Base-by-base conservation (phyloP, 371 early-diverging fungal species). In the Circinella minor region DNA sequence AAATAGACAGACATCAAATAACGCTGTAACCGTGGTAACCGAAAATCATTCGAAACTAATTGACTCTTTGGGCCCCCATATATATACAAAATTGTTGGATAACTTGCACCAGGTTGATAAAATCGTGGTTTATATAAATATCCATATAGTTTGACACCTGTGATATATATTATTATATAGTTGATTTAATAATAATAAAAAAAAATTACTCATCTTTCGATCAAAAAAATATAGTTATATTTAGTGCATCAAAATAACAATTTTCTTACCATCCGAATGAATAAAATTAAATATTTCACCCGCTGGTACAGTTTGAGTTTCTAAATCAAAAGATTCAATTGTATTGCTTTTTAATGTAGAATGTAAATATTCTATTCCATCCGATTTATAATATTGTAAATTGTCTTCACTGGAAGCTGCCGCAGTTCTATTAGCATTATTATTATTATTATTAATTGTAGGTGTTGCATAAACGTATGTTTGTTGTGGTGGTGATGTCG, bases 11-110 rank as follows among this genome's bases (percentile, higher is more conserved):
- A 87, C 80, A 92, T 79, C 27, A 90, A 80, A 36, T 89, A 82
- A 0, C 94, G 84, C 36, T 88, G 71, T 34, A 90, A 71, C 18
- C 90, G 86, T 13, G 93, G 90, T 59, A 87, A 80, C 60, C 89
- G 86, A 71, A 85, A 93, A 34, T 91, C 93, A 71, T 93, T 92
- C 36, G 88, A 87, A 15, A 93, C 92, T 71, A 90, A 74, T 73
- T 88, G 91, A 14, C 86, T 82, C 51, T 85, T 81, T 4, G 91
- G 91, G 0, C 91, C 91, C 17, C 91, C 91, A 62, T 91, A 91
- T 10, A 91, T 82, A 63, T 83, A 79, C 27, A 89, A 71, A 11
- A 91, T 47, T 0, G 88, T 86, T 13, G 90, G 89, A 63, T 88
- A 91, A 36, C 81, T 82, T 48, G 73, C 70, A 0, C 87, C 87